Base-by-base conservation (phyloP, 768 basidiomycete species). In the Tremella yokohamensis region DNA sequence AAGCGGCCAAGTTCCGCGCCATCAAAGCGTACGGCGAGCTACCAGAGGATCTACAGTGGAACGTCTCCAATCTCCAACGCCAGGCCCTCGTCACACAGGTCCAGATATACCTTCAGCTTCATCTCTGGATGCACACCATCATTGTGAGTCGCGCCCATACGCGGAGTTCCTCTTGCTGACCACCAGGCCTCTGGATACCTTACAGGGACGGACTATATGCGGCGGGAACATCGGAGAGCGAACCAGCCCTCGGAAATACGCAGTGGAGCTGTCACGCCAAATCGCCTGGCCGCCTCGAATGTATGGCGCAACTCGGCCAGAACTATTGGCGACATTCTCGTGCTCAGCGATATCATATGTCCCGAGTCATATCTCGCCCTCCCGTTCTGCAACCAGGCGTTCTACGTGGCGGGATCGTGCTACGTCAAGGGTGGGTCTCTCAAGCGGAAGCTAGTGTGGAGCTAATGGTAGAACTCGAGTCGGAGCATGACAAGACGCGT, bases 11-110 rank as follows among this genome's bases (percentile, higher is more conserved):
- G 34, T 29, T 24, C 9, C 18, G 25, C 0, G 63, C 65, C 12
- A 66, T 66, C 3, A 12, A 45, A 18, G 54, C 49, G 19, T 72
- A 72, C 42, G 54, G 60, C 24, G 18, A 61, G 3, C 40, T 72
- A 0, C 70, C 70, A 8, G 16, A 50, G 26, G 58, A 61, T 22
- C 59, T 72, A 52, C 56, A 57, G 29, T 72, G 64, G 62, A 69
- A 61, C 37, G 62, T 66, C 1, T 20, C 45, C 47, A 62, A 56
- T 47, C 50, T 62, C 12, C 60, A 50, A 22, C 42, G 39, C 3
- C 57, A 54, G 48, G 26, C 54, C 20, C 49, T 26, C 1, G 39
- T 52, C 1, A 40, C 48, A 1, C 19, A 37, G 13, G 57, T 42
- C 2, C 56, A 56, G 4, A 54, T 49, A 13, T 62, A 51, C 52